Base-by-base conservation (phyloP, 139 green algal genomes). In the Auxenochlorella pyrenoidosa region DNA sequence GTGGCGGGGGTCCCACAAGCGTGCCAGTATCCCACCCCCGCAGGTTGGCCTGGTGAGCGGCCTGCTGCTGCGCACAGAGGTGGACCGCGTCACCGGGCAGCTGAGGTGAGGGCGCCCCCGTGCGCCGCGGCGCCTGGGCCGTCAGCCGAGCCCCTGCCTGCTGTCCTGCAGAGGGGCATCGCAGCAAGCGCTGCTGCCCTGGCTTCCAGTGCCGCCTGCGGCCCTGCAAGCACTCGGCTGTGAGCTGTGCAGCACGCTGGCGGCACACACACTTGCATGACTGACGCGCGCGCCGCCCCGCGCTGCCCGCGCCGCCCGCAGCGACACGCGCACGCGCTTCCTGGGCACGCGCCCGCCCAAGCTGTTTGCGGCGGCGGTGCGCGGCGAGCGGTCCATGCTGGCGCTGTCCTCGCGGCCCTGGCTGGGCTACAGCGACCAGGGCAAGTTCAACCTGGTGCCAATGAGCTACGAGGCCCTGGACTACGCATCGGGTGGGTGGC, bases 1-100 rank as follows among this genome's bases (percentile, higher is more conserved):
- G n/a, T n/a, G n/a, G n/a, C n/a, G n/a, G n/a, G n/a, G n/a, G n/a
- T n/a, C 60, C 24, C 22, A 28, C 3, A 12, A 68, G 60, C 60
- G 60, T 12, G 24, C 60, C 4, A 18, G 12, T 12, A 32, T 30
- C 60, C 36, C 24, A 18, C 32, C 59, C 3, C 63, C 28, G 47
- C 96, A 98, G 83, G 92, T 95, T n/a, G 97, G 97, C 18, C 93
- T 99, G 58, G 83, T 92, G 38, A 99, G 98, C 88, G 98, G 98
- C 75, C 93, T 99, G 85, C 95, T 99, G 88, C 91, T 97, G 87
- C 93, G 98, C 41, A 98, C 96, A 18, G 96, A 99, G 90, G 94
- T 99, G 44, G 97, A 99, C 92, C 78, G 68, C 4, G 84, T 95
- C 5, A 97, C 94, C 5, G 94, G 95, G 51, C 81, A 94, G 89